Conservation (phyloP, 768 basidiomycete species). For the Panus rudis region DNA sequence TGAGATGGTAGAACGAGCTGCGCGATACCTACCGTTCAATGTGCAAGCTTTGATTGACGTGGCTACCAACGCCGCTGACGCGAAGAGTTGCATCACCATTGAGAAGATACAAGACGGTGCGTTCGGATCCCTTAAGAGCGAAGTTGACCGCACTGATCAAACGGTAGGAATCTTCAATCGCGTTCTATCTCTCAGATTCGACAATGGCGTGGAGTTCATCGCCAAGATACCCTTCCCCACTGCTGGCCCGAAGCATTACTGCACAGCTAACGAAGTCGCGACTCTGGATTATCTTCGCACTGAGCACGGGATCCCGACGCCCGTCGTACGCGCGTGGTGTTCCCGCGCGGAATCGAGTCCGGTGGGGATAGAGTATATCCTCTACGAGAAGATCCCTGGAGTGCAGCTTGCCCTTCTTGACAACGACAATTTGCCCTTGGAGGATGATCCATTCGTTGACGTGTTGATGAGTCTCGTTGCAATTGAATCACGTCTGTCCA, state of each 20-base stretch:
- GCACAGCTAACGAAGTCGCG: slow-evolving; percentile 40
- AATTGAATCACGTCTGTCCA: slow-evolving; percentile 1
- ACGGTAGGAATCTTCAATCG: neutral
- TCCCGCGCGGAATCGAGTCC: slow-evolving; percentile 26
- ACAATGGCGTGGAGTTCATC: slow-evolving; percentile 29
- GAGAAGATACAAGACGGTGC: slow-evolving; percentile 9
- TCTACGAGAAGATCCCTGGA: slow-evolving; percentile 33
- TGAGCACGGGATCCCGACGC: slow-evolving; percentile 31
- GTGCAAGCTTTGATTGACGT: slow-evolving; percentile 8
- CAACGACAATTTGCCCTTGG: neutral
- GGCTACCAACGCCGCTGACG: slow-evolving; percentile 8
- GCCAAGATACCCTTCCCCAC: slow-evolving; percentile 39
- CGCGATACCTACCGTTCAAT: slow-evolving; percentile 11
- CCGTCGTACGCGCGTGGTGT: slow-evolving; percentile 34
- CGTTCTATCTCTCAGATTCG: slow-evolving; percentile 33
- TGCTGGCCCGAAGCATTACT: too few species aligned
- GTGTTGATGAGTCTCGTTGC: neutral
- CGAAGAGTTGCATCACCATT: slow-evolving; percentile 4
- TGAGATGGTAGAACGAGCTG: slow-evolving; percentile 6
- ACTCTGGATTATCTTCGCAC: slow-evolving; percentile 36
- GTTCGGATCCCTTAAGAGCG: neutral
- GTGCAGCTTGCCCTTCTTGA: slow-evolving; percentile 2
- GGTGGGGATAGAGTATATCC: slow-evolving; percentile 38
- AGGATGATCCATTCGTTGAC: neutral
- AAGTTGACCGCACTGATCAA: neutral